Conservation (phyloP, 306 rosid genomes). For the Castanea sativa region DNA sequence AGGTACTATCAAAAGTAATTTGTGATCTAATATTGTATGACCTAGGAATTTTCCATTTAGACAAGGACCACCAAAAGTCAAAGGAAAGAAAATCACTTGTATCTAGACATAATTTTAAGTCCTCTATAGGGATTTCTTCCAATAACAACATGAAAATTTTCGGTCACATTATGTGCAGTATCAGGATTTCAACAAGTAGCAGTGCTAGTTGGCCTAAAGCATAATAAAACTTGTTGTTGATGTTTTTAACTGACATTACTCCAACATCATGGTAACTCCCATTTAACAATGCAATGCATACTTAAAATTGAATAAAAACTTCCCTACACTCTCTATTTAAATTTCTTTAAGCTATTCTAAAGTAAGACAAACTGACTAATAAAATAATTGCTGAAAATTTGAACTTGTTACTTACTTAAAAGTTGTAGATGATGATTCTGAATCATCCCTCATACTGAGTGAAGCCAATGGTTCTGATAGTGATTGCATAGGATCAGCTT, state of each 20-base stretch:
- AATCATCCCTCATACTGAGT: slow-evolving; percentile 1
- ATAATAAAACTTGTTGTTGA: not conserved
- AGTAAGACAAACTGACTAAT: not conserved
- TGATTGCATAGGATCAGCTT: not conserved
- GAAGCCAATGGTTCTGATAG: slow-evolving; percentile 16
- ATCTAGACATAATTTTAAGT: too few species aligned
- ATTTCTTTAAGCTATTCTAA: not conserved
- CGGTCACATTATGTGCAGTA: too few species aligned
- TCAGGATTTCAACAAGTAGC: too few species aligned
- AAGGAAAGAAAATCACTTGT: too few species aligned
- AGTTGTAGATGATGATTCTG: slow-evolving; percentile 1
- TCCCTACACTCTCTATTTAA: not conserved
- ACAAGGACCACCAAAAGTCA: too few species aligned
- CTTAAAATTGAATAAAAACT: not conserved
- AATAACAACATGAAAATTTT: too few species aligned
- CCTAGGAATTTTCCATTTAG: too few species aligned
- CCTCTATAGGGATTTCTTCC: too few species aligned
- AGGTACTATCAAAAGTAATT: too few species aligned
- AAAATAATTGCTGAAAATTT: not conserved
- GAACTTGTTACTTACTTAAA: slow-evolving; percentile 9
- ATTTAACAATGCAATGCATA: not conserved
- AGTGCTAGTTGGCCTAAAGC: too few species aligned
- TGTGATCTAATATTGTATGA: too few species aligned
- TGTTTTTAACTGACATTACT: not conserved
- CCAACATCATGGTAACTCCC: not conserved